Conservation (phyloP, 2,329 filamentous ascomycete species). For the Xylaria polymorpha region DNA sequence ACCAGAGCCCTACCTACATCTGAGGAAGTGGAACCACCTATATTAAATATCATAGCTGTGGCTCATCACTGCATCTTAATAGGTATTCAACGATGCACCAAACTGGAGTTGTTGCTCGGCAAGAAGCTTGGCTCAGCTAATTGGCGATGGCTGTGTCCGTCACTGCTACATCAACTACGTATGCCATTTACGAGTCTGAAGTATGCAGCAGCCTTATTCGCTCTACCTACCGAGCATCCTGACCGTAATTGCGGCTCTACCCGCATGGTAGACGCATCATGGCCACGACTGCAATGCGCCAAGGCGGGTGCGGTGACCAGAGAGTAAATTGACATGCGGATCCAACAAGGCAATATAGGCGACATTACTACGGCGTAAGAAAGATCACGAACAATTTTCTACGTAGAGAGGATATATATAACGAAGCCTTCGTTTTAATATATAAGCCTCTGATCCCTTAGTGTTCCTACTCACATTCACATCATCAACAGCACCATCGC, state of each 20-base stretch:
- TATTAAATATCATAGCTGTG: neutral
- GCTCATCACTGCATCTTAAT: neutral
- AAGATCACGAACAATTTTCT: neutral
- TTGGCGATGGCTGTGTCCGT: conserved; percentile 32
- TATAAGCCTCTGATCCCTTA: conserved; percentile 22
- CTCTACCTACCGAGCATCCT: neutral
- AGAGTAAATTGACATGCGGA: conserved; percentile 6
- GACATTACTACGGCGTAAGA: neutral
- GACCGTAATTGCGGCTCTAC: conserved; percentile 22
- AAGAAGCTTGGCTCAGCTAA: conserved; percentile 34
- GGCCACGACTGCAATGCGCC: conserved; percentile 28
- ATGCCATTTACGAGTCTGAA: neutral
- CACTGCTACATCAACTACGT: conserved; percentile 14
- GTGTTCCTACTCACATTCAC: neutral
- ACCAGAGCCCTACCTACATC: neutral
- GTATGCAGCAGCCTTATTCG: conserved; percentile 9
- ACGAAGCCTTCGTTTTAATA: neutral
- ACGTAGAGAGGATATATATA: neutral
- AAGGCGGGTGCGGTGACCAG: conserved; percentile 22
- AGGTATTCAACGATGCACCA: neutral
- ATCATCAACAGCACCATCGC: neutral
- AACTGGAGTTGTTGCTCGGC: neutral
- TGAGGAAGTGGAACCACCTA: neutral
- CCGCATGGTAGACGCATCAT: conserved; percentile 7
- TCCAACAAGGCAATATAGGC: neutral